These are phyloP conservation scores for Aspergillus arachidicola DNA, from an alignment of 2,329 filamentous ascomycete species.

Conservation along the genomic window DNA sequence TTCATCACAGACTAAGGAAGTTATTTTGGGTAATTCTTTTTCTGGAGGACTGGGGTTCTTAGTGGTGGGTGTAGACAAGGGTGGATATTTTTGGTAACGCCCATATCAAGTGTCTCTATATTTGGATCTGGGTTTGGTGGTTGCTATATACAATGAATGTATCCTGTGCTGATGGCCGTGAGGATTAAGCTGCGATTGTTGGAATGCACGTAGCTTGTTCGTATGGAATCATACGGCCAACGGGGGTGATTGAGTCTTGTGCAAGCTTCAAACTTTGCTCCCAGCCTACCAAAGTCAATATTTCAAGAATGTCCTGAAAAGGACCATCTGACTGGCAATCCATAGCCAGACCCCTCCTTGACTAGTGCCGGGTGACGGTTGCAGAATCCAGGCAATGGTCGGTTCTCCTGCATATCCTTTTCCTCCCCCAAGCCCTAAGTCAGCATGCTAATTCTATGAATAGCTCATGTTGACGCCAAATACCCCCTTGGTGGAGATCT, in stretches of 20 bases:
- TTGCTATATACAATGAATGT: neutral
- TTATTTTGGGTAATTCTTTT: constrained; percentile 2
- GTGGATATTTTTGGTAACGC: constrained; percentile 5
- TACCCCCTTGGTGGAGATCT: neutral
- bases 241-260: neutral
- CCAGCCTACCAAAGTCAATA: neutral
- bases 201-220: neutral
- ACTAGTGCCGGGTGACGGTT: neutral
- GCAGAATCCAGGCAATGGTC: neutral
- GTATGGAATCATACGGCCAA: neutral
- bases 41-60: neutral
- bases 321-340: neutral
- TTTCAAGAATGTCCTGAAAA: neutral
- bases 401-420: neutral
- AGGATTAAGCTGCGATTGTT: neutral
- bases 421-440: neutral
- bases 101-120: neutral
- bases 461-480: neutral
- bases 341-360: neutral
- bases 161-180: neutral
- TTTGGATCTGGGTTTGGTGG: neutral
- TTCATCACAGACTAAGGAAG: constrained; percentile 7
- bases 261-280: neutral
- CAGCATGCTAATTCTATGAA: constrained; percentile 1
- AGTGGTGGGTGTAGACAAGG: neutral